phyloP scores from a whole-genome alignment of 257 asterid genomes.

The Penstemon barbatus region DNA sequence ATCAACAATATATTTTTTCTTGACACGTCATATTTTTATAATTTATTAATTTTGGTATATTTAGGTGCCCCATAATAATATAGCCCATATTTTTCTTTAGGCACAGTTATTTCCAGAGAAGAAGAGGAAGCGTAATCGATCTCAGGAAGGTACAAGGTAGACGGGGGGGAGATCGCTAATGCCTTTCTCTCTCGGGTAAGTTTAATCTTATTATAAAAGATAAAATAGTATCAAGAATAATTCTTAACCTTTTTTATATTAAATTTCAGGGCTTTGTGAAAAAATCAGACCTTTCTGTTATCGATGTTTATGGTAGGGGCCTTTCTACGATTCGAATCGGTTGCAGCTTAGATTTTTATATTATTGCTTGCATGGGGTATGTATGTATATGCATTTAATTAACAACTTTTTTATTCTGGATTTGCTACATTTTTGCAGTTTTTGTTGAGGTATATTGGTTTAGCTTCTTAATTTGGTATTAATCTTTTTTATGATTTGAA shows the following conservation, averaged over 20 bases:
- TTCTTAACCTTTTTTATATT: not conserved
- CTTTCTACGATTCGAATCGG: constrained; percentile 45
- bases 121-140: constrained; percentile 17
- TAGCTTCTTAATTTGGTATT: not conserved
- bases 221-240: not conserved
- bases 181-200: constrained; percentile 37
- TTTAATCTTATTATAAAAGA: not conserved
- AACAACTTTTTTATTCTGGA: not conserved
- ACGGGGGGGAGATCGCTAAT: constrained; percentile 25
- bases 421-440: not conserved
- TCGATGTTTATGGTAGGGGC: constrained; percentile 55
- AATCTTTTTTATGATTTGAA: too few species aligned
- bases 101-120: too few species aligned
- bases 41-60: too few species aligned
- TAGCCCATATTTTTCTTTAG: too few species aligned
- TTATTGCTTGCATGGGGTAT: constrained; percentile 65
- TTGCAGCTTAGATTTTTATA: constrained; percentile 47
- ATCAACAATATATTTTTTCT: too few species aligned
- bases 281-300: constrained; percentile 30
- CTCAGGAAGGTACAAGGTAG: constrained; percentile 24
- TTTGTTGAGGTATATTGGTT: not conserved
- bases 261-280: constrained; percentile 37
- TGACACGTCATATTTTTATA: too few species aligned
- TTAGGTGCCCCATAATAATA: too few species aligned
- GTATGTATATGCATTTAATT: constrained; percentile 34